phyloP scores from a whole-genome alignment of 371 early-diverging fungal species.

The Umbelopsis sp. region DNA sequence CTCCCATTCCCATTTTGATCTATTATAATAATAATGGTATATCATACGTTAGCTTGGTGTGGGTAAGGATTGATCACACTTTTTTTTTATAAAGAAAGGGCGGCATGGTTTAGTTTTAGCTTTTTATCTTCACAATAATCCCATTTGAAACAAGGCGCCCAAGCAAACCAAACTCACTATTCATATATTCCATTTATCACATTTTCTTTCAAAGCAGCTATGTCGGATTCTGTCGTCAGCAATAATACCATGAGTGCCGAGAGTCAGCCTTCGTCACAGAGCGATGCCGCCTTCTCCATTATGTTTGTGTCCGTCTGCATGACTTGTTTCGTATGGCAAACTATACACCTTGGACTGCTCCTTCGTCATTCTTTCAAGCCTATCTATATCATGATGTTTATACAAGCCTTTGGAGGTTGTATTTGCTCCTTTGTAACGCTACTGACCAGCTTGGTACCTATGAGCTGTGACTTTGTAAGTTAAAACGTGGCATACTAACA shows the following conservation, averaged over 20 bases:
- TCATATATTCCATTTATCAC: too few relatives aligned
- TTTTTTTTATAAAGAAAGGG: too few relatives aligned
- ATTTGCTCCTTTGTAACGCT: conserved; percentile 42
- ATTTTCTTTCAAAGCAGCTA: background rate
- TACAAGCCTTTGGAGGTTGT: conserved; percentile 40
- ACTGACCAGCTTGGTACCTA: conserved; percentile 28
- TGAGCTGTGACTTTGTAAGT: conserved; percentile 49
- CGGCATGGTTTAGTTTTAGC: background rate
- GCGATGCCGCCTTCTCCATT: conserved; percentile 32
- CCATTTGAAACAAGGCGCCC: background rate
- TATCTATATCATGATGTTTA: conserved; percentile 36
- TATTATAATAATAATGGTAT: background rate
- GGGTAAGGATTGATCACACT: too few relatives aligned
- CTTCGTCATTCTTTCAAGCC: conserved; percentile 40
- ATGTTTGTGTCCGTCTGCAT: conserved; percentile 49
- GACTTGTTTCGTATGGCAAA: conserved; percentile 50
- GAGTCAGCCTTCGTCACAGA: background rate
- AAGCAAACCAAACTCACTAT: background rate
- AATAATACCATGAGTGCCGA: background rate
- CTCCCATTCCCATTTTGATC: background rate
- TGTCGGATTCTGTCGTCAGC: background rate
- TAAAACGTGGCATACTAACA: background rate
- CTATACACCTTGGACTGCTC: conserved; percentile 35
- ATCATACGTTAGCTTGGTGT: background rate
- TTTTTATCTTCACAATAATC: background rate